Base-by-base conservation (phyloP, 352 stramenopile genomes). In the Thalassiosira hispida region DNA sequence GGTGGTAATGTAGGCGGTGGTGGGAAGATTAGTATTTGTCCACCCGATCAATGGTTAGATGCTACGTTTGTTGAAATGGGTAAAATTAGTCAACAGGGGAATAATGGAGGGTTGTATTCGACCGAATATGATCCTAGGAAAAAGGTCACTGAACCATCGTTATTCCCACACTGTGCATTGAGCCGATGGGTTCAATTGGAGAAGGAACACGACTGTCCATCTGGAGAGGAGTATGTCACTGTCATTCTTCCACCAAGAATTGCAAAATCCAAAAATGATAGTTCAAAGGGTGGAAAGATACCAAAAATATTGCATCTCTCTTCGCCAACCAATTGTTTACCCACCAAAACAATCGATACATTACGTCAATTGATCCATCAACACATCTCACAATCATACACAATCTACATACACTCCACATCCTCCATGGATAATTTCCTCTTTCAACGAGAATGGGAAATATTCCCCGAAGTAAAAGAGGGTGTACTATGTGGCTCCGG, bases 381-480 rank as follows among this genome's bases (percentile, higher is more conserved):
- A 11, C 38, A 65, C 42, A 44, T 22, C 31, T 60, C 27, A 44
- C 57, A 52, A 65, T 23, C 16, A 47, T 42, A 61, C 44, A 44
- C 53, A 27, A 76, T 76, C 38, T 76, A 76, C 55, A 57, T 76
- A 14, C 67, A 76, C 16, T 76, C 67, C 6, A 5, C 55, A 16
- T 11, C 51, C 5, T 1, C 67, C n/a, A 76, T 76, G 23, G 53
- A 76, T 38, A n/a, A 47, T 7, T 52, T 68, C n/a, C 22, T 76
- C 33, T 51, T 51, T 31, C 31, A 40, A 23, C 44, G 31, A 46
- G 55, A 60, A 25, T 76, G 55, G 55, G 31, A 20, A 31, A 57
- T 60, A 7, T 76, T 76, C 57, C 67, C 67, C 14, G 52, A 76
- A 25, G 53, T 76, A 5, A 76, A 60, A 9, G 67, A 76, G 55